Conservation (phyloP, 2,329 filamentous ascomycete species). For the Epichloe festucae region DNA sequence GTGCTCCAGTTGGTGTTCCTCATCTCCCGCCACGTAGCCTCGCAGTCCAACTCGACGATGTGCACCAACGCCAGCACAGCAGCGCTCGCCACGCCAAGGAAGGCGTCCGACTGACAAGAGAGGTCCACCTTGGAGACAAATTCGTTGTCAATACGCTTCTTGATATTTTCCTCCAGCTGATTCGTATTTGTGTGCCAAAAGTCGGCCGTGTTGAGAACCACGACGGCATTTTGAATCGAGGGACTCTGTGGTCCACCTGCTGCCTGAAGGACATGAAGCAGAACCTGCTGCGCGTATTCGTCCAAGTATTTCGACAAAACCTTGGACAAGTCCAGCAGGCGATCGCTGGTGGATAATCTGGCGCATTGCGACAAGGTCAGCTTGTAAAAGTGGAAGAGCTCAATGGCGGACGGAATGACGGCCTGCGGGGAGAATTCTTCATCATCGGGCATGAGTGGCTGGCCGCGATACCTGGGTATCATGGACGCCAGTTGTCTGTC, state of each 20-base stretch:
- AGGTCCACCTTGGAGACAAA: conserved; percentile 68
- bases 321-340: conserved; percentile 70
- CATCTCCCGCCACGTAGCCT: conserved; percentile 93
- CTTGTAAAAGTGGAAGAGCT: conserved; percentile 95
- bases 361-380: conserved; percentile 87
- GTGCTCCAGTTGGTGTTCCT: conserved; percentile 89
- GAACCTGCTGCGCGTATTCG: conserved; percentile 85
- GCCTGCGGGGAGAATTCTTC: conserved; percentile 87
- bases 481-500: conserved; percentile 74
- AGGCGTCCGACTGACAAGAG: conserved; percentile 85
- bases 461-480: conserved; percentile 76
- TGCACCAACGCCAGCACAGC: conserved; percentile 75
- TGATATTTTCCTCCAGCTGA: conserved; percentile 90
- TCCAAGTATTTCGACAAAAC: conserved; percentile 89
- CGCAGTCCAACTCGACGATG: conserved; percentile 68
- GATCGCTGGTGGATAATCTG: conserved; percentile 83
- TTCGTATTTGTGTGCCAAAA: conserved; percentile 92
- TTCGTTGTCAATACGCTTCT: conserved; percentile 73
- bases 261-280: conserved; percentile 55
- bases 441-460: conserved; percentile 66
- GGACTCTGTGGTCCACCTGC: conserved; percentile 39
- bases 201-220: conserved; percentile 91
- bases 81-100: conserved; percentile 86
- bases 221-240: conserved; percentile 60
- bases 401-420: conserved; percentile 86